phyloP scores from a whole-genome alignment of 805 yeast genomes.

The Middelhovenomyces tepae region DNA sequence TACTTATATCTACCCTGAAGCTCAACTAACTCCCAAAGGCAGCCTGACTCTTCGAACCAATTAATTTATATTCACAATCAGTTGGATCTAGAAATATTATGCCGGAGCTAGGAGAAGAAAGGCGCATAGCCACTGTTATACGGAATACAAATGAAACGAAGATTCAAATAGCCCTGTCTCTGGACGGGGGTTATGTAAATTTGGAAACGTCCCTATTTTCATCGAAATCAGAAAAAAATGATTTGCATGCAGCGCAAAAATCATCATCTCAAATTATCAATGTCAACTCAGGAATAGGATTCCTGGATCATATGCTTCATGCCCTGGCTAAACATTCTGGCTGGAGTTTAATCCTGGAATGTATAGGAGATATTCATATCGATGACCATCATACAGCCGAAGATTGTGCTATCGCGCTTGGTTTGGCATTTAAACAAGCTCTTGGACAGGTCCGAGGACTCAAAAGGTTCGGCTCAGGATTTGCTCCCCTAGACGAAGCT shows the following conservation, averaged over 20 bases:
- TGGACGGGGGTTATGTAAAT: slow-evolving; percentile 77
- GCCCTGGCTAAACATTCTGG: slow-evolving; percentile 96
- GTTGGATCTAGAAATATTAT: too few species aligned
- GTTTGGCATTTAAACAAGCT: slow-evolving; percentile 81
- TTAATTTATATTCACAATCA: too few species aligned
- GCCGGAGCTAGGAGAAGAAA: too few species aligned
- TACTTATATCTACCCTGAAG: too few species aligned
- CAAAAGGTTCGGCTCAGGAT: slow-evolving; percentile 85
- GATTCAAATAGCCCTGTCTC: slow-evolving; percentile 72
- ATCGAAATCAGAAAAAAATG: slow-evolving; percentile 18
- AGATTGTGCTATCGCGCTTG: slow-evolving; percentile 89
- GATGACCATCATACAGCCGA: slow-evolving; percentile 98
- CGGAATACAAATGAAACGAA: slow-evolving; percentile 90
- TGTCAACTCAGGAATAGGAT: slow-evolving; percentile 89
- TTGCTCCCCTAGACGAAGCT: slow-evolving; percentile 96
- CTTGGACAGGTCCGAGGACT: slow-evolving; percentile 85
- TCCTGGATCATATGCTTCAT: slow-evolving; percentile 94
- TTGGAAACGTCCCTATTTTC: slow-evolving; percentile 51
- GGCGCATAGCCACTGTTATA: slow-evolving; percentile 39
- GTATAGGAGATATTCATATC: slow-evolving; percentile 89
- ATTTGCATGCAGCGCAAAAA: slow-evolving; percentile 56
- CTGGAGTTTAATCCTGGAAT: slow-evolving; percentile 84
- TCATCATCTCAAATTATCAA: slow-evolving; percentile 65
- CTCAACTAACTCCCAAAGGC: too few species aligned
- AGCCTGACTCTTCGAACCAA: too few species aligned